A percentile compares a stretch with the other conserved stretches of the same genome.
These are phyloP conservation scores for Boletus eberwhitei DNA, from an alignment of 768 basidiomycete species.

Conservation along the genomic window DNA sequence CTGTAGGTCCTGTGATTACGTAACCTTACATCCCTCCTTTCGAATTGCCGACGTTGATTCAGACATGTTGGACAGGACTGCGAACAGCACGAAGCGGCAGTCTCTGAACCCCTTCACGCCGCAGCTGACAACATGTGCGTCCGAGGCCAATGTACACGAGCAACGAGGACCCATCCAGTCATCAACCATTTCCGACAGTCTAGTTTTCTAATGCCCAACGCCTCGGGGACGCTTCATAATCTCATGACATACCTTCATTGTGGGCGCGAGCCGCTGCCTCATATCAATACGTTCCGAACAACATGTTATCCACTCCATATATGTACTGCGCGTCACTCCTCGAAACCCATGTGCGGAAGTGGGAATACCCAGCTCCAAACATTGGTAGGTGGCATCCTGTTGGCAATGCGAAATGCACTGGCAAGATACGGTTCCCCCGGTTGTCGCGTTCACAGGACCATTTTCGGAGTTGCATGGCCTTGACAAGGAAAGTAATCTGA, in stretches of 20 bases:
- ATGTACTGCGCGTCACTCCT: background rate
- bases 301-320: background rate
- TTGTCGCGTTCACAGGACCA: background rate
- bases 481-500: background rate
- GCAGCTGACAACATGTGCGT: background rate
- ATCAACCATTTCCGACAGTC: background rate
- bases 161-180: background rate
- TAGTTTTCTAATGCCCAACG: background rate
- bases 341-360: background rate
- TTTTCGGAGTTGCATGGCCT: conserved; percentile 1
- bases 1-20: background rate
- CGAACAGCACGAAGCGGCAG: too few relatives aligned
- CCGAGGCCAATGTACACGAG: background rate
- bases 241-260: conserved; percentile 3
- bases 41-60: background rate
- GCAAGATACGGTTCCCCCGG: background rate
- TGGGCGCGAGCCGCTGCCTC: background rate
- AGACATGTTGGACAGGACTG: background rate
- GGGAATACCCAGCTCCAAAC: background rate
- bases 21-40: too few relatives aligned
- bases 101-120: too few relatives aligned
- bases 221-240: background rate
- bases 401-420: background rate
- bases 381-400: too few relatives aligned
- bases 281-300: background rate